phyloP scores from a whole-genome alignment of 345 rosid species.

The Lepidium didymum region DNA sequence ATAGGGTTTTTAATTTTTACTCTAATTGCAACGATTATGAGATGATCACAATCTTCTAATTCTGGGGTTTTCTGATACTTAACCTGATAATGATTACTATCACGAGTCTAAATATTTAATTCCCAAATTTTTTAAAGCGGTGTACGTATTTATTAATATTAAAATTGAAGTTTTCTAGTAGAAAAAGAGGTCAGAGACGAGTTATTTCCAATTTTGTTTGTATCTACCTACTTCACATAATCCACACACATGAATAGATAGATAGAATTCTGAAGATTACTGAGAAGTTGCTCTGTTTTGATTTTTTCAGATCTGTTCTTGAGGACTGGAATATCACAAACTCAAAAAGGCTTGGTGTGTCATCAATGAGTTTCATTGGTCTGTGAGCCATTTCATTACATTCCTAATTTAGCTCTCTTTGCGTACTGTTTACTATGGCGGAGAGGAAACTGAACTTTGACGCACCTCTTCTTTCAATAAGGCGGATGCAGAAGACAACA shows the following conservation, averaged over 20 bases:
- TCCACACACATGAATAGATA: background rate
- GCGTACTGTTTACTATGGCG: conserved; percentile 36
- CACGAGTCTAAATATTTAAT: background rate
- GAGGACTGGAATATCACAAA: background rate
- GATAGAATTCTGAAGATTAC: background rate
- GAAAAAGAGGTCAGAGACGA: background rate
- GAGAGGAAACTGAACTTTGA: conserved; percentile 69
- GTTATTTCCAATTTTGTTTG: background rate
- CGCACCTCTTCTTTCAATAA: conserved; percentile 74
- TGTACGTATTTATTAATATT: background rate
- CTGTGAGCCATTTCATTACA: background rate
- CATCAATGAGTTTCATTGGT: conserved; percentile 1
- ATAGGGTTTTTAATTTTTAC: background rate
- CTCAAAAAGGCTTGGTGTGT: background rate
- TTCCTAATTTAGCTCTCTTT: background rate
- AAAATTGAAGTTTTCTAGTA: background rate
- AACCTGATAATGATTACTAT: background rate
- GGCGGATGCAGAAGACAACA: conserved; percentile 41
- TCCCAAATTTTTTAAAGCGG: background rate
- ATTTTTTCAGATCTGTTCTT: background rate
- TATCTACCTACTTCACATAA: background rate
- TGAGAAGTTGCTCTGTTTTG: background rate
- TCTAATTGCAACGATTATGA: background rate
- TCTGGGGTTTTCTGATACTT: background rate
- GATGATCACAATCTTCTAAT: background rate